Evolutionary conservation across 176 grass and related monocot genomes (phyloP), one percentile per base, ranked within the genome.

Genomic region (Carex cristatella): DNA sequence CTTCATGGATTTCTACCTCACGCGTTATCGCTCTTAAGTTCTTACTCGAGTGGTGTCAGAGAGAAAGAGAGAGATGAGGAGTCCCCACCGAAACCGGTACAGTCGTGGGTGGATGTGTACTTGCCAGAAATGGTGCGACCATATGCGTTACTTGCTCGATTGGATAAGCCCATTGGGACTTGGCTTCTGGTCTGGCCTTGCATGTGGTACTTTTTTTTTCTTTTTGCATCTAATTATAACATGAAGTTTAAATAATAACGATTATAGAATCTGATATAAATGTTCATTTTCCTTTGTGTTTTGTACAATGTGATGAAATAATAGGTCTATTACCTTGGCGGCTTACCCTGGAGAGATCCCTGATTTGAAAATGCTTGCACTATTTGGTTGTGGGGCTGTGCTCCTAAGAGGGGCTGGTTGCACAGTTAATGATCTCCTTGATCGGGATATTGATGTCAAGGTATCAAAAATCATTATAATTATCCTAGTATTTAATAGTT

Each of bases 381-480:
- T 94, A n/a, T 97, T 97, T 44, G 94, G 88, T 84, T 94, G 87
- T 80, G 92, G 94, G 32, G 87, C 92, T 62, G 83, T 94, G 58
- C 89, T 97, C 28, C 90, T 94, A 16, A 89, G 94, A 70, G 94
- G 94, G 2, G 94, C 90, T 77, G 92, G 92, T 59, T 94, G 94
- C 84, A 97, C 94, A 2, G 87, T 94, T 32, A 97, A 97, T 81
- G 92, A 97, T 79, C 92, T 97, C 83, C 87, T 97, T 4, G 92
- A 94, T 53, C 87, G 90, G 0, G 90, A 94, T 85, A 92, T 97
- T 59, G 94, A 97, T 83, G 87, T 86, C 19, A 97, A 94, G 92
- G 94, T 92, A 3, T 53, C 40, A 79, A 60, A 11, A 61, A 65
- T 2, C 2, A 19, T 23, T 72, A 51, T 53, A 30, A 11, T 75